These are phyloP conservation scores for Pythium dissimile DNA, from an alignment of 352 stramenopile genomes.

Conservation along the genomic window DNA sequence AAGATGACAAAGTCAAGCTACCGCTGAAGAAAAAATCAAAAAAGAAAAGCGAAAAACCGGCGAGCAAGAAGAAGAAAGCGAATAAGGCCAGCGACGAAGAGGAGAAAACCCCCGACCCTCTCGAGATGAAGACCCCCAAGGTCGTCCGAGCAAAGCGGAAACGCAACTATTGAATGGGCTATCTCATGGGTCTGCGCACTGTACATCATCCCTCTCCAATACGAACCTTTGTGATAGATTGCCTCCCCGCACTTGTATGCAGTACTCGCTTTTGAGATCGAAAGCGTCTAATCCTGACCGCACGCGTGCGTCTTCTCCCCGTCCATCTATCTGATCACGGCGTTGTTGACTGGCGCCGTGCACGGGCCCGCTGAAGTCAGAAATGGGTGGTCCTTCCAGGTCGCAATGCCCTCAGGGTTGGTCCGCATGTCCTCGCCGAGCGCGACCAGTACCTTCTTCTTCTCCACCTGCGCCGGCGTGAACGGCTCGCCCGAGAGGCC, in stretches of 20 bases:
- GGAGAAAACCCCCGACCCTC: conserved; percentile 9
- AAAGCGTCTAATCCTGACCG: too few species aligned
- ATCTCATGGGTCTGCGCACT: too few species aligned
- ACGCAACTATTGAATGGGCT: conserved; percentile 14
- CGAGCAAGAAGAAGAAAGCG: conserved; percentile 17
- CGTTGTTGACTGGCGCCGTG: conserved; percentile 66
- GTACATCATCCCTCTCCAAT: background rate
- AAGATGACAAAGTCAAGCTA: conserved; percentile 32
- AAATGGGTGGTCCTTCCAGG: conserved; percentile 83
- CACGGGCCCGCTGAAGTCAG: conserved; percentile 68
- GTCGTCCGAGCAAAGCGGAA: conserved; percentile 21
- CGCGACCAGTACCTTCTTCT: conserved; percentile 86
- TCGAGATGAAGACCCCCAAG: conserved; percentile 22
- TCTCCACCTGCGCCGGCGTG: conserved; percentile 82
- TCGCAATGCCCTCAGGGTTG: conserved; percentile 68
- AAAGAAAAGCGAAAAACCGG: conserved; percentile 23
- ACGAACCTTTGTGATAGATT: too few species aligned
- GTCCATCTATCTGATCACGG: conserved; percentile 74
- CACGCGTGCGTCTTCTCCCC: too few species aligned
- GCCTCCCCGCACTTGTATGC: too few species aligned
- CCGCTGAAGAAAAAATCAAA: conserved; percentile 44
- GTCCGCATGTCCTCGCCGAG: conserved; percentile 83
- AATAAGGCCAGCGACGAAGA: conserved; percentile 29
- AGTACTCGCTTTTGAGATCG: too few species aligned
- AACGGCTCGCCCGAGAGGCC: conserved; percentile 65